Percentiles rank a stretch among this genome's conserved stretches.
Evolutionary conservation across 257 asterid species (phyloP).

Genomic region (Lithospermum erythrorhizon): DNA sequence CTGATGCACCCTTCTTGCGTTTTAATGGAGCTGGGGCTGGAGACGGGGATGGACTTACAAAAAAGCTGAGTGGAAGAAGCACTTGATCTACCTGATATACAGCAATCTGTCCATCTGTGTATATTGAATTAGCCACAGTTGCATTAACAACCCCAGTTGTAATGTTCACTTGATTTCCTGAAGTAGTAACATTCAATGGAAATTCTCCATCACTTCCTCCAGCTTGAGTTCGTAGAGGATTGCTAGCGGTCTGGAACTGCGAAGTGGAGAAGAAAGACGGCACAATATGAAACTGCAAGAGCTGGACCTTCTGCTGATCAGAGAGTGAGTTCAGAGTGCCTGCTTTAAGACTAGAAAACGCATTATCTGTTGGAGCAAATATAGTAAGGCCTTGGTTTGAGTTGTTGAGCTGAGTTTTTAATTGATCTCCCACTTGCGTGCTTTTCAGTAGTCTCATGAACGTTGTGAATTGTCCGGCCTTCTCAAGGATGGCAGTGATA

Average conservation of each 20-base stretch:
- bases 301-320: constrained; percentile 29
- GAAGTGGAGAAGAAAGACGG: constrained; percentile 24
- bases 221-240: constrained; percentile 42
- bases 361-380: constrained; percentile 28
- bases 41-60: constrained; percentile 32
- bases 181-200: constrained; percentile 34
- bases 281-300: constrained; percentile 37
- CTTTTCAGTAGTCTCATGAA: constrained; percentile 40
- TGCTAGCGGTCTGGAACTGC: constrained; percentile 40
- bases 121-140: constrained; percentile 26
- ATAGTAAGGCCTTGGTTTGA: constrained; percentile 43
- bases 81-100: constrained; percentile 42
- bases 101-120: constrained; percentile 36
- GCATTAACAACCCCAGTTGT: constrained; percentile 42
- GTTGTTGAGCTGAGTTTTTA: constrained; percentile 36
- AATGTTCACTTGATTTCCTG: constrained; percentile 30
- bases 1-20: constrained; percentile 13
- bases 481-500: constrained; percentile 40
- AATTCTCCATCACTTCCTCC: constrained; percentile 33
- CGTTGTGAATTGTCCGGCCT: constrained; percentile 34
- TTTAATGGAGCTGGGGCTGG: constrained; percentile 38
- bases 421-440: constrained; percentile 38
- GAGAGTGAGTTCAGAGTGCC: constrained; percentile 36
- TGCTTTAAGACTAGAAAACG: constrained; percentile 32
- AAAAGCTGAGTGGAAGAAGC: constrained; percentile 36